Conservation (phyloP, 352 stramenopile genomes). For the Phytophthora uliginosa region DNA sequence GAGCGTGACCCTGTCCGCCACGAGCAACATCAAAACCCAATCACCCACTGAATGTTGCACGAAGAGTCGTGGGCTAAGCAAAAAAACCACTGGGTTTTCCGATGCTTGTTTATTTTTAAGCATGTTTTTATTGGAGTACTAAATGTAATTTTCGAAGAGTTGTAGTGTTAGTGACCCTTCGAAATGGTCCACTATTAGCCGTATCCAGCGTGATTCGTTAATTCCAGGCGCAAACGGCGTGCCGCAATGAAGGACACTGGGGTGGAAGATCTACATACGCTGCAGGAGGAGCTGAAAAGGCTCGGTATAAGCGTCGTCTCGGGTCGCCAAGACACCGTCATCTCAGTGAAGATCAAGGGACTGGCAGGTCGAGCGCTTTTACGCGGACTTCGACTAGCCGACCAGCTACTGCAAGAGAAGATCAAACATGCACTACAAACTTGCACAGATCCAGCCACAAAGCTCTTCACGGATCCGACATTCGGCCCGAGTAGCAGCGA, state of each 20-base stretch:
- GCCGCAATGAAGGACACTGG: slow-evolving; percentile 12
- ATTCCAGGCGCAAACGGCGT: slow-evolving; percentile 9
- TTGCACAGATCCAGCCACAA: slow-evolving; percentile 50
- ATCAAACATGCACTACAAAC: slow-evolving; percentile 74
- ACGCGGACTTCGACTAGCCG: slow-evolving; percentile 63
- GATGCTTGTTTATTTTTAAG: too few relatives aligned
- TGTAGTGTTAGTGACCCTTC: background rate
- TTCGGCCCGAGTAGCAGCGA: slow-evolving; percentile 81
- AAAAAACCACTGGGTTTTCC: too few relatives aligned
- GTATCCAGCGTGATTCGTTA: slow-evolving; percentile 29
- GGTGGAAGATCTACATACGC: slow-evolving; percentile 46
- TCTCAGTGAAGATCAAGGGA: slow-evolving; percentile 83
- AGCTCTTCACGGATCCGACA: slow-evolving; percentile 82
- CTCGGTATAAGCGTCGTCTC: slow-evolving; percentile 81
- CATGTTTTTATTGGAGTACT: too few relatives aligned
- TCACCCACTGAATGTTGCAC: too few relatives aligned
- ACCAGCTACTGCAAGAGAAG: slow-evolving; percentile 81
- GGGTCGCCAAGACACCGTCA: slow-evolving; percentile 77
- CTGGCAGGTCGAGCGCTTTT: slow-evolving; percentile 69
- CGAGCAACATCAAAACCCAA: too few relatives aligned
- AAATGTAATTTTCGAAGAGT: background rate
- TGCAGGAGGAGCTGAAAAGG: slow-evolving; percentile 89
- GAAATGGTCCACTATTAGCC: background rate
- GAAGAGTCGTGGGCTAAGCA: too few relatives aligned
- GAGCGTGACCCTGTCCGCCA: too few relatives aligned